Percentiles rank a stretch among this genome's conserved stretches.
phyloP scores from a whole-genome alignment of 805 yeast genomes.

The Ogataea zsoltii region DNA sequence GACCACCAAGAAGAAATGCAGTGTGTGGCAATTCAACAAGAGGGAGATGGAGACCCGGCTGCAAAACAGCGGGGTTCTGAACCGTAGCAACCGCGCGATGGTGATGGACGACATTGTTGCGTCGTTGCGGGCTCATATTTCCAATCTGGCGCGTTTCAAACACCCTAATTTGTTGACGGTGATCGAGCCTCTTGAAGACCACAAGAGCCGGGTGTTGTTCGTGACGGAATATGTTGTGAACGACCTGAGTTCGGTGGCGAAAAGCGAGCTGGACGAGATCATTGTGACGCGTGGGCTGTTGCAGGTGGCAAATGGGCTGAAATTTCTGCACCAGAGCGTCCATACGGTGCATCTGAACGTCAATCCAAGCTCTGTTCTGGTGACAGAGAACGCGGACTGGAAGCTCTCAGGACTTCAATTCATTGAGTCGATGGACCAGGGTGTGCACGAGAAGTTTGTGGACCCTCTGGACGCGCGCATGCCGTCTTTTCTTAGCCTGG shows the following conservation, averaged over 20 bases:
- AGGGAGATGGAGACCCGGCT: slow-evolving; percentile 64
- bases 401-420: slow-evolving; percentile 76
- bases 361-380: slow-evolving; percentile 72
- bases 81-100: slow-evolving; percentile 48
- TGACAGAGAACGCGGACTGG: slow-evolving; percentile 92
- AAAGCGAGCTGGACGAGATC: slow-evolving; percentile 62
- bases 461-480: slow-evolving; percentile 75
- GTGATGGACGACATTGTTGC: slow-evolving; percentile 63
- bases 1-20: slow-evolving; percentile 58
- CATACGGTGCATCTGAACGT: slow-evolving; percentile 74
- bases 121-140: slow-evolving; percentile 64
- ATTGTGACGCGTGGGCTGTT: slow-evolving; percentile 76
- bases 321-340: slow-evolving; percentile 79
- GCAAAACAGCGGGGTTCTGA: slow-evolving; percentile 48
- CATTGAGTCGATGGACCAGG: slow-evolving; percentile 46
- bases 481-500: slow-evolving; percentile 69
- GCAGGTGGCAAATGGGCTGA: slow-evolving; percentile 74
- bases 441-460: slow-evolving; percentile 57
- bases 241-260: slow-evolving; percentile 34
- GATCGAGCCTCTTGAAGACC: slow-evolving; percentile 88
- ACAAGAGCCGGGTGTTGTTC: slow-evolving; percentile 72
- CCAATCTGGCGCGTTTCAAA: slow-evolving; percentile 73
- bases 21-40: slow-evolving; percentile 87
- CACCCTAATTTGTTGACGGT: slow-evolving; percentile 87
- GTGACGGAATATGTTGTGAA: slow-evolving; percentile 75